Base-by-base conservation (phyloP, 306 rosid genomes). In the Rosa rugosa region DNA sequence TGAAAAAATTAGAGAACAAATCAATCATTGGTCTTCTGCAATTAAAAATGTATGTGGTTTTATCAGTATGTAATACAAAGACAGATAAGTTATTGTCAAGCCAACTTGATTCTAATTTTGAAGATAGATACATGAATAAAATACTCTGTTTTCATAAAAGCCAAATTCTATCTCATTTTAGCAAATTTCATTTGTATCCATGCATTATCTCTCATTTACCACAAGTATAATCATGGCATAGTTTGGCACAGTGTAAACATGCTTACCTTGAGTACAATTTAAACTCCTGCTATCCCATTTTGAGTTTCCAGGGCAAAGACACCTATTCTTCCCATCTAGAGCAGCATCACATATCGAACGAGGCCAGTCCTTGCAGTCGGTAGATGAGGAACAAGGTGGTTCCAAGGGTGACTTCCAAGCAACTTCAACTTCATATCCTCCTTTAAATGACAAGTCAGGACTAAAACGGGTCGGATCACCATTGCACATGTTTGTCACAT, bases 341-440 rank as follows among this genome's bases (percentile, higher is more conserved):
- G 91, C 74, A 38, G 73, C 78, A 79, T 79, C 86, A 84, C 97
- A 92, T 77, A 80, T 82, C 74, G 96, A 90, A 78, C 81, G 79
- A 9, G 91, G 91, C 96, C 93, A 87, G 41, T 90, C 92, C 82
- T 81, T 80, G 86, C 97, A 90, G 80, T 89, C 96, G 34, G 77
- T 20, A 44, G 81, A 25, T 45, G 89, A 82, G 64, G 90, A 86
- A 76, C 96, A 92, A 80, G 78, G 38, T 6, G 93, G 92, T 78
- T 90, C 89, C 10, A 73, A 3, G 54, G 96, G 90, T 2, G 78
- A 77, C 9, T 81, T 79, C 96, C 93, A 90, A 65, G 81, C 71
- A 14, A 92, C 34, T 63, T 90, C 96, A 66, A 89, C 75, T 76
- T 89, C 92, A 36, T 83, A 77, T 57, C 90, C 89, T 72, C 73